A percentile compares a stretch with the other conserved stretches of the same genome.
Evolutionary conservation across 805 yeast species (phyloP).

Genomic region (Candida ovalis): DNA sequence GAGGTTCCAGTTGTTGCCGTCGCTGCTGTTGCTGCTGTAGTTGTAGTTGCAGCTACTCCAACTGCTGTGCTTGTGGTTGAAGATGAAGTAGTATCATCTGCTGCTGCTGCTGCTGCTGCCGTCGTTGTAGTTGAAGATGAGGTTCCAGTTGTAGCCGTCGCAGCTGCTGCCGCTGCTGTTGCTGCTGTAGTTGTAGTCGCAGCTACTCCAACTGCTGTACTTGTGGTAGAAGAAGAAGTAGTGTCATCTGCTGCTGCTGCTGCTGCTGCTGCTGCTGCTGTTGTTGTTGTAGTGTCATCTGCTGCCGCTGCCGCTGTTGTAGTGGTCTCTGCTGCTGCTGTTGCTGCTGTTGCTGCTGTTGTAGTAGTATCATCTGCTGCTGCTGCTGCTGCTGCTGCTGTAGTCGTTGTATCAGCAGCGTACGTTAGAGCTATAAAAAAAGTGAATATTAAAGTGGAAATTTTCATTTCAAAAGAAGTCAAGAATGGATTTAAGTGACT

Average conservation of each 20-base stretch:
- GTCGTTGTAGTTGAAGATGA: conserved; percentile 5
- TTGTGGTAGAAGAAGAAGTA: conserved; percentile 8
- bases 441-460: conserved; percentile 5
- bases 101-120: conserved; percentile 11
- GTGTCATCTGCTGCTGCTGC: conserved; percentile 9
- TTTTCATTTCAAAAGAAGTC: conserved; percentile 6
- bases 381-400: conserved; percentile 8
- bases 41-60: not conserved
- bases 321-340: conserved; percentile 2
- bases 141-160: not conserved
- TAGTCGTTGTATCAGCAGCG: conserved; percentile 15
- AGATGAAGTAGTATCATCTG: conserved; percentile 3
- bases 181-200: conserved; percentile 10
- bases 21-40: not conserved
- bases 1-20: not conserved
- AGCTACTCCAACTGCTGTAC: conserved; percentile 8
- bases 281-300: conserved; percentile 6
- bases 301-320: conserved; percentile 9
- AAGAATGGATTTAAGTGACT: not conserved
- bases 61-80: not conserved
- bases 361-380: conserved; percentile 5
- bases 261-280: conserved; percentile 12
- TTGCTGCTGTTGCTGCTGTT: not conserved
- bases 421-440: conserved; percentile 5
- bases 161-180: conserved; percentile 5